phyloP scores from a whole-genome alignment of 768 basidiomycete genomes.

The Termitomyces sp. region DNA sequence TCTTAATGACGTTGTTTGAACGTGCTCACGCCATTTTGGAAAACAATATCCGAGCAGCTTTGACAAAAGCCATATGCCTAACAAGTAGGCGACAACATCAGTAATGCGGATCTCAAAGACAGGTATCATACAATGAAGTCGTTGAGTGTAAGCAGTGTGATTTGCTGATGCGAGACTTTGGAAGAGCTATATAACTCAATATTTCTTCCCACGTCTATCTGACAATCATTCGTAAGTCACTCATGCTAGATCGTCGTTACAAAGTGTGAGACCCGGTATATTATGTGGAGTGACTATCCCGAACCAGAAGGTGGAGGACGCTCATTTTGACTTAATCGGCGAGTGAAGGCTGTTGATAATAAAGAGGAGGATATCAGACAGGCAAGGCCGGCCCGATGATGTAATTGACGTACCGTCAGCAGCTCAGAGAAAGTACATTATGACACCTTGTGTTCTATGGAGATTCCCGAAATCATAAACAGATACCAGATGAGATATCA shows the following conservation, averaged over 20 bases:
- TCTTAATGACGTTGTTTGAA: slow-evolving; percentile 27
- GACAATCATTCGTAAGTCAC: no score
- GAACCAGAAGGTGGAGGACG: no score
- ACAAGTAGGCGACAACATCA: slow-evolving; percentile 5
- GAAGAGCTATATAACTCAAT: neutral
- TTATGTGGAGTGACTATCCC: no score
- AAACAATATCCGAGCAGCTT: slow-evolving; percentile 1
- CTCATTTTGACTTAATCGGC: no score
- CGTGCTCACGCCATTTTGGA: neutral
- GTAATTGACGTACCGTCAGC: neutral
- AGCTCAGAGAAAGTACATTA: no score
- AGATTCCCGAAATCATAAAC: no score
- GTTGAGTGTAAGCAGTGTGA: neutral
- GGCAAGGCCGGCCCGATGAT: neutral
- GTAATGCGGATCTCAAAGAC: slow-evolving; percentile 2
- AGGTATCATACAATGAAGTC: neutral
- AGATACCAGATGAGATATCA: no score
- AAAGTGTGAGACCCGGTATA: no score
- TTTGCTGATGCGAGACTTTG: neutral
- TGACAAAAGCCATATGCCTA: slow-evolving; percentile 1
- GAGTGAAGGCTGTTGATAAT: no score
- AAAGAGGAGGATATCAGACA: no score
- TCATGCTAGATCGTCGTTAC: no score
- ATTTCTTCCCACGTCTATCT: neutral
- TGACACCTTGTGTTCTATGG: no score